Evolutionary conservation across 2,329 filamentous ascomycete species (phyloP), one percentile per base, ranked within the genome.

Genomic region (Arthrobotrys musiformis): DNA sequence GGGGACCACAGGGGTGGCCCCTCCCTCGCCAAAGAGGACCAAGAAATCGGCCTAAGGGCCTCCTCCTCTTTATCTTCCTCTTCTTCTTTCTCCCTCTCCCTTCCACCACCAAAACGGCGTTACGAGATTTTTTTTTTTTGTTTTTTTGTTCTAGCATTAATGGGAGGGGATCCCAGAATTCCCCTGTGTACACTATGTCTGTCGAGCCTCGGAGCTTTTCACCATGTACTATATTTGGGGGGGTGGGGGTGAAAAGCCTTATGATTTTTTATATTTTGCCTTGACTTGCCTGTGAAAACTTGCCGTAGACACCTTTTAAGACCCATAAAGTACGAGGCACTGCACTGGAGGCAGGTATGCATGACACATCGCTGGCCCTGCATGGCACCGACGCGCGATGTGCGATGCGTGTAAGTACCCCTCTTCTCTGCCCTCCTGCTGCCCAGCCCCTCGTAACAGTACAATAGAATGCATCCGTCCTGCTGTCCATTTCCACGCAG

Each of bases 81-180:
- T 22, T 30, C 17, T 9, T 26, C 13, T 13, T 30, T 17, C 9
- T 28, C 28, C 37, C 35, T 70, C 22, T 46, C 56, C 5, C 15
- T 17, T 26, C 13, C 8, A 11, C 4, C n/a, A 6, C 28, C 28
- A 35, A 22, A 24, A 37, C 11, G 61, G 61, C 61, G 61, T 66
- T 24, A 66, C 24, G 61, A 37, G 30, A 19, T 15, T 22, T 58
- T 17, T 37, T 68, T 60, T 35, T 46, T 48, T 8, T n/a, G 6
- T 22, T 58, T 17, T 37, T 68, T 60, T 35, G 33, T 48, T 8
- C 26, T 58, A 22, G 30, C 54, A 58, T 58, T 26, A 40, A 24
- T 48, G 44, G 44, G 44, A 48, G 17, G 44, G 44, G 44, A 48
- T 22, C 17, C 44, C 17, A 24, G 22, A 48, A 24, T 24, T 48